These are phyloP conservation scores for Cladosporium sp. DNA, from an alignment of 2,329 filamentous ascomycete species.

Conservation along the genomic window DNA sequence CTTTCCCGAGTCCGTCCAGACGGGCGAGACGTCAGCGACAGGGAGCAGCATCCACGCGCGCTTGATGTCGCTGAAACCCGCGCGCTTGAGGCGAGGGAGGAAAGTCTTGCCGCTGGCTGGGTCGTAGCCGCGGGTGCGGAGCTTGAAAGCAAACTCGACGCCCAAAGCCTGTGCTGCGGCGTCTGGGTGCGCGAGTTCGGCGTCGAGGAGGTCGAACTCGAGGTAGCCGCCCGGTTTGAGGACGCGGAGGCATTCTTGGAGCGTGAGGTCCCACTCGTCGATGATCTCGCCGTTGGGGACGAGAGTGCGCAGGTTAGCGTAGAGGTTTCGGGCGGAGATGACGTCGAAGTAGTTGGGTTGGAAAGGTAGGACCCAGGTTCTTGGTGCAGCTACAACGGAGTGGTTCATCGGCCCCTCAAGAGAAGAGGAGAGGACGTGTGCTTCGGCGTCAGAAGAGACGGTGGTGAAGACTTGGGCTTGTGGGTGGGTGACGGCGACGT, in stretches of 20 bases:
- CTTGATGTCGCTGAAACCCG: slow-evolving; percentile 78
- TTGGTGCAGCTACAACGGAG: slow-evolving; percentile 74
- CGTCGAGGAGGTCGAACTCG: slow-evolving; percentile 87
- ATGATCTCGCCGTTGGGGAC: slow-evolving; percentile 52
- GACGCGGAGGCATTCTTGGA: slow-evolving; percentile 84
- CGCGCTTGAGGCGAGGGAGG: slow-evolving; percentile 69
- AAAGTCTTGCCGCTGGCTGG: slow-evolving; percentile 80
- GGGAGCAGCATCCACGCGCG: slow-evolving; percentile 89
- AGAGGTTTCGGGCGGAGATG: slow-evolving; percentile 83
- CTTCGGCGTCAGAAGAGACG: slow-evolving; percentile 41
- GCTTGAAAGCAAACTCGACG: slow-evolving; percentile 88
- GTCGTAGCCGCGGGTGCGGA: slow-evolving; percentile 89
- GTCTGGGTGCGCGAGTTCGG: slow-evolving; percentile 84
- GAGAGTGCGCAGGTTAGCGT: slow-evolving; percentile 74
- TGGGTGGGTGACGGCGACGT: slow-evolving; percentile 82
- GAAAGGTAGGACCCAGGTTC: slow-evolving; percentile 81
- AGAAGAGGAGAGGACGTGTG: slow-evolving; percentile 61
- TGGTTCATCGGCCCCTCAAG: slow-evolving; percentile 86
- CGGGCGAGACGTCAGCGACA: slow-evolving; percentile 58
- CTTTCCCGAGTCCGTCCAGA: slow-evolving; percentile 39
- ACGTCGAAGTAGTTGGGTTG: slow-evolving; percentile 84
- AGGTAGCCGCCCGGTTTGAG: slow-evolving; percentile 91
- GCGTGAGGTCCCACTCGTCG: slow-evolving; percentile 86
- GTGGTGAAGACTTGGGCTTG: slow-evolving; percentile 87
- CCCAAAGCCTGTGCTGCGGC: slow-evolving; percentile 77